Conservation (phyloP, 805 yeast species). For the Candida arabinofermentans region DNA sequence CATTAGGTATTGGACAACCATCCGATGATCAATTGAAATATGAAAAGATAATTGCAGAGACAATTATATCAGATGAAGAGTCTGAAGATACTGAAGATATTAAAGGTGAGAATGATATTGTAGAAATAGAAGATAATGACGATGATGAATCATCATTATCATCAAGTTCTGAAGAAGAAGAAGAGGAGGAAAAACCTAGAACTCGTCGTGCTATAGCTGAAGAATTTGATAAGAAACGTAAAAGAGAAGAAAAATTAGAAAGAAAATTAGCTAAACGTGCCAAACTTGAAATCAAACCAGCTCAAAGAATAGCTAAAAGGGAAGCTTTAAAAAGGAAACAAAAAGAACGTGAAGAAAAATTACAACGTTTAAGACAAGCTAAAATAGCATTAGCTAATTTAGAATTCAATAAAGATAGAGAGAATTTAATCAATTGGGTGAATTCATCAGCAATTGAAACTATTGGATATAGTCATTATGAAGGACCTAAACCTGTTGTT, state of each 20-base stretch:
- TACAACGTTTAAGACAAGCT: slow-evolving; percentile 21
- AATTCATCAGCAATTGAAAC: slow-evolving; percentile 52
- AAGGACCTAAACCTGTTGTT: slow-evolving; percentile 36
- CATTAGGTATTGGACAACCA: slow-evolving; percentile 41
- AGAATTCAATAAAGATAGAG: slow-evolving; percentile 37
- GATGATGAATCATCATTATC: slow-evolving; percentile 15
- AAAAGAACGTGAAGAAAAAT: slow-evolving; percentile 32
- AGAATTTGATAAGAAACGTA: slow-evolving; percentile 24
- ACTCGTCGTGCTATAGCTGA: slow-evolving; percentile 34
- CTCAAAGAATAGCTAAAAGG: slow-evolving; percentile 34
- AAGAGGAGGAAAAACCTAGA: slow-evolving; percentile 24
- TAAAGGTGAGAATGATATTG: no score
- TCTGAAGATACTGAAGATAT: slow-evolving; percentile 14
- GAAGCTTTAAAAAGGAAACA: slow-evolving; percentile 31
- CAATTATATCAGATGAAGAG: slow-evolving; percentile 30
- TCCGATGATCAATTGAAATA: slow-evolving; percentile 42
- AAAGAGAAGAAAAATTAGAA: slow-evolving; percentile 24
- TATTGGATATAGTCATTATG: slow-evolving; percentile 51
- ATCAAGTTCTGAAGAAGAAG: slow-evolving; percentile 11
- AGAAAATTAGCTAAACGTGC: slow-evolving; percentile 31
- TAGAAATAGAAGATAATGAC: slow-evolving; percentile 29
- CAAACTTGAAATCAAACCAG: slow-evolving; percentile 29
- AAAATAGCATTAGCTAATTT: slow-evolving; percentile 30
- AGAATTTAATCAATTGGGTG: slow-evolving; percentile 57
- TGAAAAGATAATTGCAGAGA: slow-evolving; percentile 36